Evolutionary conservation across 129 eudicot species (phyloP).

Genomic region (Calendula officinalis): DNA sequence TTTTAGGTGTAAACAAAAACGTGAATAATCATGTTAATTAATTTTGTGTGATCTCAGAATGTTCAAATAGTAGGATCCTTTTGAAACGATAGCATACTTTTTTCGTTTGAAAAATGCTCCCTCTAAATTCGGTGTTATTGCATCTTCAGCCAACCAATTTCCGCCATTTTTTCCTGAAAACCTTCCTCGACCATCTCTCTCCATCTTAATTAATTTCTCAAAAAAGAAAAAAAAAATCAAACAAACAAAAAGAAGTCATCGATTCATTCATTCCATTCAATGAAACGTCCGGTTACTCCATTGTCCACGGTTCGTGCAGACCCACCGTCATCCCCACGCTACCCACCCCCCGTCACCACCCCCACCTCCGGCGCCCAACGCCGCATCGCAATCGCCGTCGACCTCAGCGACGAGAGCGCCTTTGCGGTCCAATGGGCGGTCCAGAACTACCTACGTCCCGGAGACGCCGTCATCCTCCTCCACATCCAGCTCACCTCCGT

Average conservation of each 20-base stretch:
- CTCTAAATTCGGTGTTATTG: too few species aligned
- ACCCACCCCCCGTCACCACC: conserved; percentile 9
- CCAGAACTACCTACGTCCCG: conserved; percentile 13
- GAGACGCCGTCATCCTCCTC: conserved; percentile 6
- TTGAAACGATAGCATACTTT: too few species aligned
- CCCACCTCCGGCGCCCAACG: conserved; percentile 7
- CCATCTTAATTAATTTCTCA: neutral
- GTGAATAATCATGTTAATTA: too few species aligned
- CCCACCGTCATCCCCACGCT: conserved; percentile 17
- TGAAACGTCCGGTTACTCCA: conserved; percentile 13
- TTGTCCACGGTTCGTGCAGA: conserved; percentile 13
- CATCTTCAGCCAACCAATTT: too few species aligned
- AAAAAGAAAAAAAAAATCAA: neutral
- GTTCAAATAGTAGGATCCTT: too few species aligned
- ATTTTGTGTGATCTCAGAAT: too few species aligned
- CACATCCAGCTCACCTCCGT: conserved; percentile 7
- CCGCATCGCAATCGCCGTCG: conserved; percentile 10
- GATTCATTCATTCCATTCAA: neutral
- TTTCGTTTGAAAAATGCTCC: too few species aligned
- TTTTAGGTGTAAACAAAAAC: too few species aligned
- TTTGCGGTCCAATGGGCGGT: conserved; percentile 16
- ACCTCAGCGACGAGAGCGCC: conserved; percentile 16
- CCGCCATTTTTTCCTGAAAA: too few species aligned
- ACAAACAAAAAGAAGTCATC: neutral
- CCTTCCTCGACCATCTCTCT: too few species aligned